Base-by-base conservation (phyloP, 2,329 filamentous ascomycete species). In the Claviceps pazoutovae region DNA sequence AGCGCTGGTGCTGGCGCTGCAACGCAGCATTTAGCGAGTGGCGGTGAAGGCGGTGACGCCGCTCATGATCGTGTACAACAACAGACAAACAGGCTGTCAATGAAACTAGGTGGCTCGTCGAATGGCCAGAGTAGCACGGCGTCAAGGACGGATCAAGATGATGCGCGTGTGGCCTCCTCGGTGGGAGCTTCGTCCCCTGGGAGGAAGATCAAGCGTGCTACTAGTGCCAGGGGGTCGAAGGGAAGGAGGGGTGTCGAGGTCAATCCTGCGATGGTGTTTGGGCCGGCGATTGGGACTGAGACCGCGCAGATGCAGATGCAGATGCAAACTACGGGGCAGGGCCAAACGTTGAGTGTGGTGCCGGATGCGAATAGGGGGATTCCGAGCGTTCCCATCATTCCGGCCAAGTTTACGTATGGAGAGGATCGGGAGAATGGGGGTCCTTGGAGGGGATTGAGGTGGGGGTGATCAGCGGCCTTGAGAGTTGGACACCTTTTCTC, bases 311-410 rank as follows among this genome's bases (percentile, higher is more conserved):
- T 11, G 30, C 30, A 34, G 30, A 34, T 34, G 30, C 30, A 34
- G 30, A 34, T 34, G 30, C 30, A 11, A 9, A 34, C 30, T 9
- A 34, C 9, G 38, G 38, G 38, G 4, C 7, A 13, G 7, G 47
- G 46, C 34, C 61, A 58, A 11, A 61, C 66, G 36, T 61, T 75
- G 49, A 64, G 66, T 26, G 66, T 73, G 36, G 64, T 72, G 36
- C 69, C 73, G 5, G 70, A 74, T 56, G 66, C 61, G 46, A 75
- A 76, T 56, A 66, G 69, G 38, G 73, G 72, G 16, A 71, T 74
- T 46, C 72, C 73, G 3, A 64, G 59, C 30, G 68, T 74, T 45
- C 70, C 73, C 23, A 62, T 62, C 37, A 71, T 75, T 34, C 70
- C 74, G 13, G 62, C 65, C 51, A 68, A 71, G 56, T 75, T 70